Conservation (phyloP, 148 eudicot genomes). For the Rhododendron kiyosumense region DNA sequence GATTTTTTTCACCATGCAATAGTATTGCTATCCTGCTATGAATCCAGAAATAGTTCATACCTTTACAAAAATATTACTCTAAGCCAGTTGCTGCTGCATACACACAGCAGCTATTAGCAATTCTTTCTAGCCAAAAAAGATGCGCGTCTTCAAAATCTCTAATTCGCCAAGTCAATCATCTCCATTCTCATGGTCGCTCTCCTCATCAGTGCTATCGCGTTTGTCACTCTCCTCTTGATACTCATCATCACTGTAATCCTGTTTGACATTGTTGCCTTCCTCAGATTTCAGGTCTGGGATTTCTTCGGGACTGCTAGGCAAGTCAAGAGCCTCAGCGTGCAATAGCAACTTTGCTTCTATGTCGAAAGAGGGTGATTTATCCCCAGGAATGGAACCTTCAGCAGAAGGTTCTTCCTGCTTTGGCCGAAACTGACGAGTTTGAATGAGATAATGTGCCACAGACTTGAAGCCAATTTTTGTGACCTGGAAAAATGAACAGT, state of each 20-base stretch:
- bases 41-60: not conserved
- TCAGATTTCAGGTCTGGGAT: not conserved
- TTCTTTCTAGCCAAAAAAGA: not conserved
- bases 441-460: conserved; percentile 69
- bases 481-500: conserved; percentile 31
- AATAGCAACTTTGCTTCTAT: conserved; percentile 3
- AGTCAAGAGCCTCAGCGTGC: conserved; percentile 9
- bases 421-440: conserved; percentile 26
- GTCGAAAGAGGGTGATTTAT: conserved; percentile 6
- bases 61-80: not conserved
- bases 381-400: conserved; percentile 19
- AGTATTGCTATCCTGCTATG: not conserved
- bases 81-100: not conserved
- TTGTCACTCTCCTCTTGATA: conserved; percentile 11
- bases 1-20: not conserved
- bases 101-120: not conserved
- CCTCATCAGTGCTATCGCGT: conserved; percentile 9
- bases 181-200: conserved; percentile 5
- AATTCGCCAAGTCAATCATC: not conserved
- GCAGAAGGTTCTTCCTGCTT: conserved; percentile 15
- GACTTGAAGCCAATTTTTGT: conserved; percentile 52
- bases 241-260: conserved; percentile 10
- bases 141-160: not conserved
- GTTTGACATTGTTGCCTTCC: not conserved
- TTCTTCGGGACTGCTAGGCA: not conserved